Evolutionary conservation across 2,329 filamentous ascomycete genomes (phyloP).

Genomic region (Cordyceps fumosorosea): DNA sequence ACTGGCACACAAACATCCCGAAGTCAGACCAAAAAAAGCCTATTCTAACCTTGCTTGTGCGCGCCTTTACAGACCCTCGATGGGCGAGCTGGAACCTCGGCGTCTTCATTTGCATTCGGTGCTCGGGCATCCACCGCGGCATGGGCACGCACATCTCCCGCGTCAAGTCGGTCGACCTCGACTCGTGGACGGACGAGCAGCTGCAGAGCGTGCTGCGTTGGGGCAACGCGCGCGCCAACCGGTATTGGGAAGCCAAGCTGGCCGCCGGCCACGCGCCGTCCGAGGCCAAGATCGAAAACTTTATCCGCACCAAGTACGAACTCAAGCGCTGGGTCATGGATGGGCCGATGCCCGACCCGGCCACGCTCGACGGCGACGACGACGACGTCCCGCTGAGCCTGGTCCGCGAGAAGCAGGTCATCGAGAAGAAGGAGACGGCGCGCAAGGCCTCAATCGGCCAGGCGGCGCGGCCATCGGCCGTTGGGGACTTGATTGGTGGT

Average conservation of each 20-base stretch:
- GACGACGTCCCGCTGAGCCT: slow-evolving; percentile 66
- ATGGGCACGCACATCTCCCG: slow-evolving; percentile 98
- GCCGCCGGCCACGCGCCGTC: slow-evolving; percentile 86
- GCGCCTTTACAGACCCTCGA: slow-evolving; percentile 64
- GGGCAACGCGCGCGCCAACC: slow-evolving; percentile 95
- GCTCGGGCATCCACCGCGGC: slow-evolving; percentile 94
- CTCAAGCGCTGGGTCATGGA: slow-evolving; percentile 99
- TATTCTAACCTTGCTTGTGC: slow-evolving; percentile 8
- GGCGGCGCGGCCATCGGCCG: slow-evolving; percentile 36
- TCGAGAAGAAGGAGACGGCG: slow-evolving; percentile 48
- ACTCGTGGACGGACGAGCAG: slow-evolving; percentile 98
- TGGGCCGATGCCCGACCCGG: slow-evolving; percentile 86
- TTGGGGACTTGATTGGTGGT: slow-evolving; percentile 71
- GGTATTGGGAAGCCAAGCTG: slow-evolving; percentile 97
- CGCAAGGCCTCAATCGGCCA: slow-evolving; percentile 53
- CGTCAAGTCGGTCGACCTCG: slow-evolving; percentile 96
- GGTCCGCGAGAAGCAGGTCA: slow-evolving; percentile 59
- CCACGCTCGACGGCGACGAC: slow-evolving; percentile 75
- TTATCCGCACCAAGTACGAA: slow-evolving; percentile 98
- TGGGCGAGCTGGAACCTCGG: slow-evolving; percentile 99
- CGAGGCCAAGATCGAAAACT: slow-evolving; percentile 98
- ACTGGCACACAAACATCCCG: neutral
- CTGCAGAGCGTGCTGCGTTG: slow-evolving; percentile 87
- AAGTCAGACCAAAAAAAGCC: slow-evolving; percentile 7
- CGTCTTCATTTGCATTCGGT: slow-evolving; percentile 95